Conservation (phyloP, 768 basidiomycete genomes). For the Hygrophoropsis aurantiaca region DNA sequence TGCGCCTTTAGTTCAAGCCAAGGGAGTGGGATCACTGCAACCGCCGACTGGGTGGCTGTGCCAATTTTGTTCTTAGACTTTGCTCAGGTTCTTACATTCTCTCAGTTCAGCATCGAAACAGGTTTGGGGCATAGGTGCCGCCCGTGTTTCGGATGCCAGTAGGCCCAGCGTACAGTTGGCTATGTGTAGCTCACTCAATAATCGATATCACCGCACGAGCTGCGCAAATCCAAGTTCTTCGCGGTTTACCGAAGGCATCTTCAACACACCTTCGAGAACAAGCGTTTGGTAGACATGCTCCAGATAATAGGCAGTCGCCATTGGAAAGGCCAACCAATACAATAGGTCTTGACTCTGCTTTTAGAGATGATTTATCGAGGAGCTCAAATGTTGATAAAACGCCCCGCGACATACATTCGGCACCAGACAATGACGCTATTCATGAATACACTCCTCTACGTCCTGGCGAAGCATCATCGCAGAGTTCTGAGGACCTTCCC, state of each 20-base stretch:
- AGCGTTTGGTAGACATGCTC: background rate
- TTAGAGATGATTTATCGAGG: background rate
- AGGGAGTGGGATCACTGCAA: too few relatives aligned
- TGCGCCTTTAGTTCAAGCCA: too few relatives aligned
- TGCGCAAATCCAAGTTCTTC: constrained; percentile 54
- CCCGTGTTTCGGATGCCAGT: constrained; percentile 53
- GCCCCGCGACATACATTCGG: background rate
- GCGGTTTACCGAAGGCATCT: constrained; percentile 14
- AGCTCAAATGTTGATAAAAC: background rate
- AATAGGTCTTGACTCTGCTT: constrained; percentile 9
- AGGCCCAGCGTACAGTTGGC: constrained; percentile 67
- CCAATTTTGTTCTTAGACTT: too few relatives aligned
- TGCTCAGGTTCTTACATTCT: too few relatives aligned
- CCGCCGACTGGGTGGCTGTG: too few relatives aligned
- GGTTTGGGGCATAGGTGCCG: constrained; percentile 13
- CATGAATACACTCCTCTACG: background rate
- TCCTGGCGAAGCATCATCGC: too few relatives aligned
- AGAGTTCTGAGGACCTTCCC: too few relatives aligned
- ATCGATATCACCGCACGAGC: constrained; percentile 64
- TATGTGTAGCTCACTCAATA: constrained; percentile 63
- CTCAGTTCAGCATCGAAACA: too few relatives aligned
- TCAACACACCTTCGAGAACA: background rate
- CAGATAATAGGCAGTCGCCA: background rate
- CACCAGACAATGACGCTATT: background rate
- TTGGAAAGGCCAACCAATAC: constrained; percentile 1